Conservation (phyloP, 179 eudicot genomes). For the Pouteria campechiana region DNA sequence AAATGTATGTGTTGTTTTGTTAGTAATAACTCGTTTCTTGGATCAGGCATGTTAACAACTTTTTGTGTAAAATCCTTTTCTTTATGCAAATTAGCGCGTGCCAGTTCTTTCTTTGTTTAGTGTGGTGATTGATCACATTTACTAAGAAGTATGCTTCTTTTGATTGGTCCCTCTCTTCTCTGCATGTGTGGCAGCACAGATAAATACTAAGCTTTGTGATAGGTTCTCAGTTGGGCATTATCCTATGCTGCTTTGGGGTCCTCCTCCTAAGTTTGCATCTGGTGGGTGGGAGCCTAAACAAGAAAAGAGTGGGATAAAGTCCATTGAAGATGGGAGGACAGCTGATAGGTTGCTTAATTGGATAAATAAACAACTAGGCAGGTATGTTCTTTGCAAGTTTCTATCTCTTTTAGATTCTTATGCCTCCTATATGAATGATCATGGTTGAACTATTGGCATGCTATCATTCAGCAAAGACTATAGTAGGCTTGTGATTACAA, state of each 20-base stretch:
- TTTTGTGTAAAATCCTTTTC: neutral
- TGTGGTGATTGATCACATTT: neutral
- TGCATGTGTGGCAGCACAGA: conserved; percentile 89
- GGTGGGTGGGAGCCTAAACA: conserved; percentile 43
- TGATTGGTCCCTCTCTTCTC: conserved; percentile 23
- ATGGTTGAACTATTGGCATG: too few relatives aligned
- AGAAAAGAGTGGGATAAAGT: conserved; percentile 42
- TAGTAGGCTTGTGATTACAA: too few relatives aligned
- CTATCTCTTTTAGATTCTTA: neutral
- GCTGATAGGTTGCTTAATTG: conserved; percentile 73
- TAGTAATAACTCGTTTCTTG: neutral
- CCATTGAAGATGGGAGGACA: conserved; percentile 57
- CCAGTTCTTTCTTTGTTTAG: neutral
- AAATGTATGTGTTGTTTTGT: too few relatives aligned
- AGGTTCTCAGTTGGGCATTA: conserved; percentile 67
- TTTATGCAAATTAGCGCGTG: neutral
- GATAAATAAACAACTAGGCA: conserved; percentile 80
- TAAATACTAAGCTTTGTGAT: conserved; percentile 76
- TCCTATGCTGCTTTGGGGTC: conserved; percentile 91
- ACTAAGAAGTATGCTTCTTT: conserved; percentile 6
- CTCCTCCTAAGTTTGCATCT: conserved; percentile 52
- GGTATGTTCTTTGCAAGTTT: conserved; percentile 23
- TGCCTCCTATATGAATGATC: too few relatives aligned
- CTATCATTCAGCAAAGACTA: too few relatives aligned
- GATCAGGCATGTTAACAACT: too few relatives aligned